These are phyloP conservation scores for Pythium catenulatum DNA, from an alignment of 352 stramenopile species.

Conservation along the genomic window DNA sequence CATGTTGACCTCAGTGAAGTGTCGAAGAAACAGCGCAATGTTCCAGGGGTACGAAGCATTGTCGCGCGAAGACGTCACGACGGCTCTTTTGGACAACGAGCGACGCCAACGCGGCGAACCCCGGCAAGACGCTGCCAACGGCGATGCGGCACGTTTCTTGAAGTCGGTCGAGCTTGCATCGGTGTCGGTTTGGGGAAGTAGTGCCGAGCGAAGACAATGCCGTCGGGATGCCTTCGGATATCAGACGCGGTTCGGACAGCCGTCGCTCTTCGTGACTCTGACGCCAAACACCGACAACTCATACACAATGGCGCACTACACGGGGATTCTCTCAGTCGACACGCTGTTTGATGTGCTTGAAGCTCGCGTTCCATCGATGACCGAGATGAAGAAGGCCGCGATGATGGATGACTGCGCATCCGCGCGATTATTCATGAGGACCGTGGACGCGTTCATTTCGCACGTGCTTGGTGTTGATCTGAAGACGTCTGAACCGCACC, in stretches of 20 bases:
- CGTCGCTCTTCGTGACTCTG: slow-evolving; percentile 41
- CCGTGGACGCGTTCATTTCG: slow-evolving; percentile 33
- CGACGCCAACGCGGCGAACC: slow-evolving; percentile 11
- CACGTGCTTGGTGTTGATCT: slow-evolving; percentile 31
- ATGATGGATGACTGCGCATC: slow-evolving; percentile 48
- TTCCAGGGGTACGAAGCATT: slow-evolving; percentile 37
- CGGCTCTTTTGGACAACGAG: slow-evolving; percentile 26
- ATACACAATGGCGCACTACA: slow-evolving; percentile 35
- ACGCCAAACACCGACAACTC: slow-evolving; percentile 51
- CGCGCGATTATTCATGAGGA: slow-evolving; percentile 33
- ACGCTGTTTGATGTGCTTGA: slow-evolving; percentile 37
- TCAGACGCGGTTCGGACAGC: slow-evolving; percentile 31
- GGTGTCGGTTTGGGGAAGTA: slow-evolving; percentile 42
- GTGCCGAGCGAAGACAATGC: slow-evolving; percentile 40
- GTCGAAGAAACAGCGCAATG: not conserved
- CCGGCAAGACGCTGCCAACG: not conserved
- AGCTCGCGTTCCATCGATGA: not conserved
- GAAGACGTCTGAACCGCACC: not conserved
- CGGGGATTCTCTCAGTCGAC: slow-evolving; percentile 11
- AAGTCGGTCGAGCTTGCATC: slow-evolving; percentile 41
- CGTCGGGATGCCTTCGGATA: slow-evolving; percentile 49
- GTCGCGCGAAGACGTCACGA: slow-evolving; percentile 1
- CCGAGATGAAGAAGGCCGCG: slow-evolving; percentile 23
- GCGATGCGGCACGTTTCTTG: not conserved
- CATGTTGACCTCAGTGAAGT: slow-evolving; percentile 49